Conservation (phyloP, 768 basidiomycete genomes). For the Boletus speciosus region DNA sequence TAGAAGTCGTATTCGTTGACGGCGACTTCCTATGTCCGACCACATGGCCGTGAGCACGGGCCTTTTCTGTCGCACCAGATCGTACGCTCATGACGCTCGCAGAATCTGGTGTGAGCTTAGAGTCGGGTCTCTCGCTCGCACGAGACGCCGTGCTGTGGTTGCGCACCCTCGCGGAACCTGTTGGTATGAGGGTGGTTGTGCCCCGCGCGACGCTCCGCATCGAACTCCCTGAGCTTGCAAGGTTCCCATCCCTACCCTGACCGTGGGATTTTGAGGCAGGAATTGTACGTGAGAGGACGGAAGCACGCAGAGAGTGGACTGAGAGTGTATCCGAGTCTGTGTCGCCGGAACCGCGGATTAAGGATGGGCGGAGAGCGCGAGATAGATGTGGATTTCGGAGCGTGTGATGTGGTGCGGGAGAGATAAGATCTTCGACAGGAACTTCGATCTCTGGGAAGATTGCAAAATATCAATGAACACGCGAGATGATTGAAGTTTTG, state of each 20-base stretch:
- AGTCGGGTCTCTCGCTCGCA: slow-evolving; percentile 55
- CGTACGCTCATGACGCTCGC: slow-evolving; percentile 26
- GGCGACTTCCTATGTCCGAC: slow-evolving; percentile 23
- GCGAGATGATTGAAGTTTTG: background rate
- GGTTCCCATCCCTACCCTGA: slow-evolving; percentile 22
- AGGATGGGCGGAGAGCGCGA: slow-evolving; percentile 26
- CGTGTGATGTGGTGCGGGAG: slow-evolving; percentile 36
- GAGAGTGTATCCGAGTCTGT: slow-evolving; percentile 40
- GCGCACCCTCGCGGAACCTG: slow-evolving; percentile 17
- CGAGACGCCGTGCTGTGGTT: slow-evolving; percentile 27
- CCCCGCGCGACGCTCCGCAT: slow-evolving; percentile 47
- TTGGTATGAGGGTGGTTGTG: slow-evolving; percentile 24
- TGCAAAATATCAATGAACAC: background rate
- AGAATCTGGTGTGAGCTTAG: slow-evolving; percentile 61
- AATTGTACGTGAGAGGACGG: slow-evolving; percentile 35
- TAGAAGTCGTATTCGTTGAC: slow-evolving; percentile 11
- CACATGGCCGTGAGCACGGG: slow-evolving; percentile 12
- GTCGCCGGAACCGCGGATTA: slow-evolving; percentile 26
- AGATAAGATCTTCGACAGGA: slow-evolving; percentile 67
- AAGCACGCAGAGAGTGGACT: slow-evolving; percentile 47
- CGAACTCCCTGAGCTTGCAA: slow-evolving; percentile 35
- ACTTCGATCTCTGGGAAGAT: slow-evolving; percentile 71
- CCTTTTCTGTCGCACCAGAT: slow-evolving; percentile 25
- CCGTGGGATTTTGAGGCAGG: slow-evolving; percentile 22
- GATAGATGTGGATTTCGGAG: slow-evolving; percentile 26